These are phyloP conservation scores for Pachysandra terminalis DNA, from an alignment of 164 flowering plant species.

Conservation along the genomic window DNA sequence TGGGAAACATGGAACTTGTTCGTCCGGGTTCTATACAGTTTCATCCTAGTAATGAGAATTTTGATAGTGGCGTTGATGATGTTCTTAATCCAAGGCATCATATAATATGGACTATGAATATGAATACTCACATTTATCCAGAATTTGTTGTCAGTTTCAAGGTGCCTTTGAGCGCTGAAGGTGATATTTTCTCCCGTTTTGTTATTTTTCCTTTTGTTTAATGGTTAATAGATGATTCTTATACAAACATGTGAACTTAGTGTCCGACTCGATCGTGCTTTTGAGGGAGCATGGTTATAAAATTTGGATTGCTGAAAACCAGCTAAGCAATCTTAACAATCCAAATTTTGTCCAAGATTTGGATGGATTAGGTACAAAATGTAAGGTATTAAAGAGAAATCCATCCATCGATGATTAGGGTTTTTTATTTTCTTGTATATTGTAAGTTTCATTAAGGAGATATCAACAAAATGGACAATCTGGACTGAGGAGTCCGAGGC, in stretches of 20 bases:
- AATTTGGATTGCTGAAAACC: not conserved
- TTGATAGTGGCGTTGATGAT: constrained; percentile 87
- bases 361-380: not conserved
- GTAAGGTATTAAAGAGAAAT: not conserved
- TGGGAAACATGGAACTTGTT: constrained; percentile 91
- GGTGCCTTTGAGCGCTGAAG: constrained; percentile 50
- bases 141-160: constrained; percentile 86
- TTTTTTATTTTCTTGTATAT: not conserved
- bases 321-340: not conserved
- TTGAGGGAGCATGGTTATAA: not conserved
- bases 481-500: constrained; percentile 11
- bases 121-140: constrained; percentile 77
- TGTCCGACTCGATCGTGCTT: not conserved
- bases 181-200: constrained; percentile 39
- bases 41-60: constrained; percentile 65
- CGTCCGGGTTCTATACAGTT: constrained; percentile 58
- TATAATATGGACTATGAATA: constrained; percentile 75
- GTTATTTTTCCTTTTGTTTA: constrained; percentile 1
- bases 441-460: not conserved
- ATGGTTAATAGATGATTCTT: not conserved
- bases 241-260: not conserved
- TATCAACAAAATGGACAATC: constrained; percentile 2
- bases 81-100: constrained; percentile 53
- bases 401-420: not conserved
- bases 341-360: not conserved